phyloP scores from a whole-genome alignment of 257 asterid species.

The Ligustrum vulgare region DNA sequence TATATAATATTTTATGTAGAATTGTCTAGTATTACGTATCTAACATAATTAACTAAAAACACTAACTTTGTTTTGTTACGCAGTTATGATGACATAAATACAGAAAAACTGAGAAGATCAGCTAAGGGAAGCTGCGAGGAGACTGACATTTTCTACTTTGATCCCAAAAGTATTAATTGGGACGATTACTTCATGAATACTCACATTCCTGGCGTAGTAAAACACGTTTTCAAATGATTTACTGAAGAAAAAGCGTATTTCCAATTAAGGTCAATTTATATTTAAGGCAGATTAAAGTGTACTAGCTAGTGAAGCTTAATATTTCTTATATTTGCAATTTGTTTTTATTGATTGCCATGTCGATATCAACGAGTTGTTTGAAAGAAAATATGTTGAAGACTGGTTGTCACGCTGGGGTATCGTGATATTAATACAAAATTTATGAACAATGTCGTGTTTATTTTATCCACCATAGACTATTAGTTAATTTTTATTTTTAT shows the following conservation, averaged over 20 bases:
- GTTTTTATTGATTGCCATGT: background rate
- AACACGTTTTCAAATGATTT: slow-evolving; percentile 32
- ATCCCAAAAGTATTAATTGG: slow-evolving; percentile 50
- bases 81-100: slow-evolving; percentile 60
- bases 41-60: background rate
- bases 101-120: slow-evolving; percentile 45
- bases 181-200: slow-evolving; percentile 49
- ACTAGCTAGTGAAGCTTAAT: background rate
- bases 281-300: background rate
- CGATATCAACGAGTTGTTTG: too few species aligned
- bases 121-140: slow-evolving; percentile 34
- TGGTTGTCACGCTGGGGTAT: too few species aligned
- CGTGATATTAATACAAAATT: too few species aligned
- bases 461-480: too few species aligned
- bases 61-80: background rate
- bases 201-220: slow-evolving; percentile 48
- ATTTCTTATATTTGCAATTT: background rate
- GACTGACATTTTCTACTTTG: slow-evolving; percentile 43
- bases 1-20: too few species aligned
- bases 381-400: too few species aligned
- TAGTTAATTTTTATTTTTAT: too few species aligned
- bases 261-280: background rate
- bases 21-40: background rate
- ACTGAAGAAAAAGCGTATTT: background rate
- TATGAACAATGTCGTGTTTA: too few species aligned